These are phyloP conservation scores for Mycena filopes DNA, from an alignment of 768 basidiomycete genomes.

Conservation along the genomic window DNA sequence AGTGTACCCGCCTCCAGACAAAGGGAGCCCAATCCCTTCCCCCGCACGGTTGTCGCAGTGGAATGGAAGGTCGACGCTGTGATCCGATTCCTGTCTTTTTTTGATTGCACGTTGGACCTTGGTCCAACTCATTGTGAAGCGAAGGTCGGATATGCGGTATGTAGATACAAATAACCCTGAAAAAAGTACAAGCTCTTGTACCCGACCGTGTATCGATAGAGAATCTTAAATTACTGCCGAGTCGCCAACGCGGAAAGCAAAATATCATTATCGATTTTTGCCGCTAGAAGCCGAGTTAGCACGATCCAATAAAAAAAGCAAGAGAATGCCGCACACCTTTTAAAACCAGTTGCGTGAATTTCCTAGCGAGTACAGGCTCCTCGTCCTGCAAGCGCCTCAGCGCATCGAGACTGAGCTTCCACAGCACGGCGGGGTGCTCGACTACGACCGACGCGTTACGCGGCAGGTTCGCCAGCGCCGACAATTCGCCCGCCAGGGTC, in stretches of 20 bases:
- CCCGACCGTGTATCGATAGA: too few relatives aligned
- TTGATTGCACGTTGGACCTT: too few relatives aligned
- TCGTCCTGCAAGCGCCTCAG: conserved; percentile 75
- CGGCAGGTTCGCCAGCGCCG: conserved; percentile 79
- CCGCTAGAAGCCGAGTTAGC: conserved; percentile 48
- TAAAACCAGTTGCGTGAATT: conserved; percentile 74
- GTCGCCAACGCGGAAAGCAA: conserved; percentile 66
- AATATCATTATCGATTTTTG: conserved; percentile 72
- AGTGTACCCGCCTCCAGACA: too few relatives aligned
- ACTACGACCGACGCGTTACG: conserved; percentile 90
- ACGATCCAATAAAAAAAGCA: neutral
- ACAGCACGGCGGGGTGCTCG: conserved; percentile 81
- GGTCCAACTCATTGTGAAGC: too few relatives aligned
- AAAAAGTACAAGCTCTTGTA: neutral
- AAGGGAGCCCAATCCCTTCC: too few relatives aligned
- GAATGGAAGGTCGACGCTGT: too few relatives aligned
- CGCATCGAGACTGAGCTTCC: conserved; percentile 75
- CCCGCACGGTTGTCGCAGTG: too few relatives aligned
- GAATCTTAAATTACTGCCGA: conserved; percentile 35
- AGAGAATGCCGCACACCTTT: conserved; percentile 63
- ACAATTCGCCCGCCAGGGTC: conserved; percentile 91
- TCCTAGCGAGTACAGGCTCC: conserved; percentile 70
- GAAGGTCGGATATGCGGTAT: too few relatives aligned
- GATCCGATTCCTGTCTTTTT: too few relatives aligned
- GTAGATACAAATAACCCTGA: neutral